Evolutionary conservation across 495 filamentous ascomycete species (phyloP), one percentile per base, ranked within the genome.

Genomic region (Pseudoneurospora amorphoporcata): DNA sequence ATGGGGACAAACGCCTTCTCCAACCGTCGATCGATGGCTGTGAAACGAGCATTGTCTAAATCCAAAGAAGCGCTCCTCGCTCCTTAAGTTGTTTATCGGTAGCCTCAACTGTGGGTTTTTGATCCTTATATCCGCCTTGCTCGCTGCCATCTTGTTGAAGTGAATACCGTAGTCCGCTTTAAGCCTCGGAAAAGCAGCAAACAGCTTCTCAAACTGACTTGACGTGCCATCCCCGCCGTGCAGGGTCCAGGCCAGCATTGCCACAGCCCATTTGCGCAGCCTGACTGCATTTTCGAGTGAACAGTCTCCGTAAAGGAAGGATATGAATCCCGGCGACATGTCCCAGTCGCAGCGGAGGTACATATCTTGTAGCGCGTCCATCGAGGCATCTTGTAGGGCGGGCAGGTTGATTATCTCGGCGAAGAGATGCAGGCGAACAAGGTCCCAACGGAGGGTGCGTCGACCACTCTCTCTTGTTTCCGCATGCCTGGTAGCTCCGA

Each of bases 11-110:
- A 39, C 53, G 16, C 80, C 79, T 71, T 86, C 82, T 12, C 84
- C 84, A 37, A 84, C 81, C 8, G 76, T 76, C 16, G 82, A 80
- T 19, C 83, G 77, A 39, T 86, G 84, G 37, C 77, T 81, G 45
- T 86, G 84, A 68, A 86, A 86, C 9, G 83, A 84, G 71, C 84
- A 86, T 74, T 83, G 81, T 2, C 84, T 77, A 69, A 84, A 86
- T 0, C 84, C 84, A 75, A 85, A 86, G 35, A 82, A 76, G 40
- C 84, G 82, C 77, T 83, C 84, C 23, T 82, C 83, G 73, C 79
- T 84, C 41, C 78, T 76, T 7, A 85, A 77, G 42, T 78, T 78
- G 75, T 85, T 86, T 45, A 78, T 80, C 4, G 83, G 83, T 3
- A 86, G 74, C 61, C 84, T 75, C 16, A 86, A 79, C 75, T 85